A percentile compares a stretch with the other conserved stretches of the same genome.
Conservation (phyloP, 2,329 filamentous ascomycete genomes). For the Aspergillus terreus region DNA sequence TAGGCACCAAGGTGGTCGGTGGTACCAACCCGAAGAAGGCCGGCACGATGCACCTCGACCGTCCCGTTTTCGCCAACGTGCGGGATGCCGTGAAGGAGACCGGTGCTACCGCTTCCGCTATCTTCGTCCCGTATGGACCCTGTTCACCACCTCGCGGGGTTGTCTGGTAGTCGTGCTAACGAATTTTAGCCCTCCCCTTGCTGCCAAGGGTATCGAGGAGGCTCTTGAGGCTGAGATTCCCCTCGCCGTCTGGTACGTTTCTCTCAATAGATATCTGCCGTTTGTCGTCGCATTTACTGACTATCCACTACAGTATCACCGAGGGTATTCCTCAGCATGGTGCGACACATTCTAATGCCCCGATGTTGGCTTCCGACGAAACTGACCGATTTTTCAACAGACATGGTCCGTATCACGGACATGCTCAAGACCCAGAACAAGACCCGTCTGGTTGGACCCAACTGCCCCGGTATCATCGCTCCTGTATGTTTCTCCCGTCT, state of each 20-base stretch:
- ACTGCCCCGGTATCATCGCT: constrained; percentile 97
- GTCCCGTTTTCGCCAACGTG: constrained; percentile 90
- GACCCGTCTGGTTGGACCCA: constrained; percentile 93
- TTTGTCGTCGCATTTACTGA: constrained; percentile 6
- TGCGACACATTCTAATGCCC: constrained; percentile 43
- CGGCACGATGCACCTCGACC: constrained; percentile 80
- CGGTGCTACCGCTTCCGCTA: constrained; percentile 83
- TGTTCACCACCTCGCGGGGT: background rate
- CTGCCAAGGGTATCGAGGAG: constrained; percentile 94
- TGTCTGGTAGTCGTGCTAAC: constrained; percentile 16
- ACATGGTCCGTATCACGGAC: constrained; percentile 98
- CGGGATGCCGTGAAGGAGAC: constrained; percentile 84
- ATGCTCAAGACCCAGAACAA: constrained; percentile 97
- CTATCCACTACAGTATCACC: constrained; percentile 60
- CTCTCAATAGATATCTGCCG: constrained; percentile 9
- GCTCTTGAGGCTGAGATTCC: constrained; percentile 89
- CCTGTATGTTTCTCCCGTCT: constrained; percentile 45
- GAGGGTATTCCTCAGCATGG: constrained; percentile 97
- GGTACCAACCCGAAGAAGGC: constrained; percentile 99
- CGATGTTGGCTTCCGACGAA: background rate
- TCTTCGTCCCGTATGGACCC: constrained; percentile 81
- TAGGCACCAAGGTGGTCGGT: constrained; percentile 94
- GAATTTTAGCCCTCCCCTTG: constrained; percentile 71
- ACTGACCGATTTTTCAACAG: constrained; percentile 43
- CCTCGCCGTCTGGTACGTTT: constrained; percentile 74